Conservation (phyloP, 176 grass and related monocot species). For the Carex scoparia region DNA sequence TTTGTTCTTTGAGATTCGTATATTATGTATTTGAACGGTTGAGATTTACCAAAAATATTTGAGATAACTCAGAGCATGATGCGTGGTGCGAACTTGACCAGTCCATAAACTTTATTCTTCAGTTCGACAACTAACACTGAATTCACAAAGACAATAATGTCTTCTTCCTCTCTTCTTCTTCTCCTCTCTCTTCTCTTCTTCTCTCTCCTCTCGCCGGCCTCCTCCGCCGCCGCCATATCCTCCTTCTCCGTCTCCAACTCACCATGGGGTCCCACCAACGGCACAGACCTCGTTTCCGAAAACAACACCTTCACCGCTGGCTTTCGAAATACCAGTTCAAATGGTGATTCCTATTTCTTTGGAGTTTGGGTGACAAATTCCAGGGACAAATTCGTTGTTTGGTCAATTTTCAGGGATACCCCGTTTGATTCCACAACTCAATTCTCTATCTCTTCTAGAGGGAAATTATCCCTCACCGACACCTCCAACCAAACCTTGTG, state of each 20-base stretch:
- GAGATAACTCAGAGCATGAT: too few species aligned
- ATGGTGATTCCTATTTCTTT: slow-evolving; percentile 28
- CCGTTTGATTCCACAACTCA: neutral
- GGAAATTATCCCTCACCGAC: slow-evolving; percentile 36
- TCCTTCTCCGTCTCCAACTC: slow-evolving; percentile 35
- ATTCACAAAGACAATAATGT: neutral
- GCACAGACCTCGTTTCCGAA: slow-evolving; percentile 41
- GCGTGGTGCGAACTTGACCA: neutral
- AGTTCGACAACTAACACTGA: neutral
- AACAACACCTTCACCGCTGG: slow-evolving; percentile 46
- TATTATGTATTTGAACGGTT: too few species aligned
- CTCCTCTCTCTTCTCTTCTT: slow-evolving; percentile 2
- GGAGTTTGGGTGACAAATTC: slow-evolving; percentile 50
- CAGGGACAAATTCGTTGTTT: slow-evolving; percentile 23
- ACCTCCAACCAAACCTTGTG: slow-evolving; percentile 19
- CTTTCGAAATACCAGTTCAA: neutral
- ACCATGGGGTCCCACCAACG: slow-evolving; percentile 33
- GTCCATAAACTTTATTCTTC: neutral
- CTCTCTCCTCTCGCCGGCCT: slow-evolving; percentile 12
- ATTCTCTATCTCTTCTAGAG: slow-evolving; percentile 26
- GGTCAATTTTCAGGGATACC: neutral
- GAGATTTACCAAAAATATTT: too few species aligned
- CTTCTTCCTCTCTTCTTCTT: slow-evolving; percentile 3
- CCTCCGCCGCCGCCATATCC: neutral
- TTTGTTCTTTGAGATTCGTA: too few species aligned